Percentiles rank a stretch among this genome's conserved stretches.
These are phyloP conservation scores for Solioccasus polychromus DNA, from an alignment of 768 basidiomycete genomes.

Conservation along the genomic window DNA sequence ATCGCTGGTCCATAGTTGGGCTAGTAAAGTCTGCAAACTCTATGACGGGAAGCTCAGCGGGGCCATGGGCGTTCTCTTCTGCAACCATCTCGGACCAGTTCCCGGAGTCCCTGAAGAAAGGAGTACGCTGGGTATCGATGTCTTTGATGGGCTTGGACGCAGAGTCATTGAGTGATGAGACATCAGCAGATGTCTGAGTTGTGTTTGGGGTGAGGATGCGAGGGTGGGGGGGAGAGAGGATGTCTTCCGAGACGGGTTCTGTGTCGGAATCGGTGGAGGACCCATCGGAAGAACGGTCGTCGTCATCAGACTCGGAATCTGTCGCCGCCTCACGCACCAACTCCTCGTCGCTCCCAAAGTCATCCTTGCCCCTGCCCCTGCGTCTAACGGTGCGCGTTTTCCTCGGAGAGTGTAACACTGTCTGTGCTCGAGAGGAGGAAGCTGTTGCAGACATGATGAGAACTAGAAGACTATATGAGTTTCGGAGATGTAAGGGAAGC, in stretches of 20 bases:
- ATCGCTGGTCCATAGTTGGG: constrained; percentile 30
- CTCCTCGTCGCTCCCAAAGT: constrained; percentile 74
- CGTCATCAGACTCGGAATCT: constrained; percentile 66
- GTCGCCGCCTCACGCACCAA: constrained; percentile 67
- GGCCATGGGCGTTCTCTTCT: constrained; percentile 61
- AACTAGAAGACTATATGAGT: constrained; percentile 16
- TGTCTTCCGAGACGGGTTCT: constrained; percentile 66
- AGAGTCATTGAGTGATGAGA: constrained; percentile 25
- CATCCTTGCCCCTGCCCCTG: constrained; percentile 58
- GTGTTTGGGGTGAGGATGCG: constrained; percentile 65
- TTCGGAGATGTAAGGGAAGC: too few relatives aligned
- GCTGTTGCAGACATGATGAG: constrained; percentile 47
- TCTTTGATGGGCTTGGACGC: constrained; percentile 24
- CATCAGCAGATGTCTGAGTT: constrained; percentile 56
- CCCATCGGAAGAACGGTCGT: constrained; percentile 55
- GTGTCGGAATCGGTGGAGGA: constrained; percentile 70
- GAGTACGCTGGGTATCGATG: constrained; percentile 34
- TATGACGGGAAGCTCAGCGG: constrained; percentile 71
- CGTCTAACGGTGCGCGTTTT: constrained; percentile 52
- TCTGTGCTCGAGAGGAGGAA: constrained; percentile 31
- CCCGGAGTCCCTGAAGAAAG: constrained; percentile 54
- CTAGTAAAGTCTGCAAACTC: constrained; percentile 64
- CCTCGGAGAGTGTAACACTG: constrained; percentile 33
- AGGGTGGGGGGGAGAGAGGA: constrained; percentile 45
- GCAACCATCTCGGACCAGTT: constrained; percentile 88